Percentiles rank a stretch among this genome's conserved stretches.
These are phyloP conservation scores for Lippia alba DNA, from an alignment of 305 asterid species.

Conservation along the genomic window DNA sequence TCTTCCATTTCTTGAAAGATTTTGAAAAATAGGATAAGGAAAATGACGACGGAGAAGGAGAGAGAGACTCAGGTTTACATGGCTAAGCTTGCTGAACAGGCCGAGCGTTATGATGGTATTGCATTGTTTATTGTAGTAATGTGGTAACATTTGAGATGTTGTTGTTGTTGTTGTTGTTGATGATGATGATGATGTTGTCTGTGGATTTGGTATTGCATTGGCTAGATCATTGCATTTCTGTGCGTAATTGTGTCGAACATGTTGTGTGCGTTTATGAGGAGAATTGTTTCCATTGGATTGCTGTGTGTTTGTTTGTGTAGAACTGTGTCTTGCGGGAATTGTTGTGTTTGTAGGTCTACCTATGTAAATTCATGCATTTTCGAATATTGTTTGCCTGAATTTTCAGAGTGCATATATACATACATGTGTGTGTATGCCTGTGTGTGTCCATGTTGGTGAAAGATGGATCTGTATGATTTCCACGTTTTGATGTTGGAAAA, in stretches of 20 bases:
- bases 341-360: background rate
- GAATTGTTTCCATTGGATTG: too few species aligned
- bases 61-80: conserved; percentile 51
- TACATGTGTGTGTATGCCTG: background rate
- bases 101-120: conserved; percentile 60
- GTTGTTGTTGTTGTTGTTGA: background rate
- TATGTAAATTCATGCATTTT: conserved; percentile 3
- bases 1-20: conserved; percentile 10
- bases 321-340: background rate
- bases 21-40: background rate
- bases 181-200: background rate
- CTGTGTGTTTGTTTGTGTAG: background rate
- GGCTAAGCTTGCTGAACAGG: conserved; percentile 60
- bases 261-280: background rate
- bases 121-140: background rate
- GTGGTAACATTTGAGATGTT: background rate
- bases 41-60: conserved; percentile 51
- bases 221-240: conserved; percentile 21
- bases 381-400: too few species aligned
- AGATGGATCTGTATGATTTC: background rate
- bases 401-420: background rate
- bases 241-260: conserved; percentile 1
- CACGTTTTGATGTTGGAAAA: background rate
- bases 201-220: background rate
- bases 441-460: background rate